These are phyloP conservation scores for Clitopilus hobsonii DNA, from an alignment of 768 basidiomycete species.

Conservation along the genomic window DNA sequence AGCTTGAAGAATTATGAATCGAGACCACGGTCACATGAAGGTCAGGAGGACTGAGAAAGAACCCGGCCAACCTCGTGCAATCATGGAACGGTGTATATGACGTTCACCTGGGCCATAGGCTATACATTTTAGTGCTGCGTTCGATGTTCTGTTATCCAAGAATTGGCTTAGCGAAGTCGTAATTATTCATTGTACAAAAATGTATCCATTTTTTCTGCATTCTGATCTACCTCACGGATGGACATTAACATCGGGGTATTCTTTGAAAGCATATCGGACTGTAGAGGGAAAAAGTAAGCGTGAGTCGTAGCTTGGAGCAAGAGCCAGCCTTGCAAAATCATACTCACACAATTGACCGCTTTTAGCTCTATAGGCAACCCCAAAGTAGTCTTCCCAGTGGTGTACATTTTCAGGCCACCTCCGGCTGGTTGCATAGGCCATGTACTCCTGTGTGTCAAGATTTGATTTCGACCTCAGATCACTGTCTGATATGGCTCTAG, in stretches of 20 bases:
- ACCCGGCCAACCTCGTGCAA: too few relatives aligned
- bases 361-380: not conserved
- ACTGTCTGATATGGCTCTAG: conserved; percentile 22
- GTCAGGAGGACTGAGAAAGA: too few relatives aligned
- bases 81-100: too few relatives aligned
- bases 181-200: too few relatives aligned
- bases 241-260: not conserved
- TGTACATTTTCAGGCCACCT: not conserved
- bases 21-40: too few relatives aligned
- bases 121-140: too few relatives aligned
- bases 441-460: not conserved
- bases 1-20: too few relatives aligned
- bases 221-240: too few relatives aligned
- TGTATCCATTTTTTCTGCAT: too few relatives aligned
- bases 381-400: conserved; percentile 1
- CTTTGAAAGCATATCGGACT: not conserved
- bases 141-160: too few relatives aligned
- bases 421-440: not conserved
- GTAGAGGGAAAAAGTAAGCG: not conserved
- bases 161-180: too few relatives aligned
- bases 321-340: not conserved
- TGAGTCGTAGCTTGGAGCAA: not conserved
- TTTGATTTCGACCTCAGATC: conserved; percentile 11
- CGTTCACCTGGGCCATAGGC: too few relatives aligned
- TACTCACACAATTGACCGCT: not conserved